Conservation (phyloP, 768 basidiomycete genomes). For the Boletus patriciae region DNA sequence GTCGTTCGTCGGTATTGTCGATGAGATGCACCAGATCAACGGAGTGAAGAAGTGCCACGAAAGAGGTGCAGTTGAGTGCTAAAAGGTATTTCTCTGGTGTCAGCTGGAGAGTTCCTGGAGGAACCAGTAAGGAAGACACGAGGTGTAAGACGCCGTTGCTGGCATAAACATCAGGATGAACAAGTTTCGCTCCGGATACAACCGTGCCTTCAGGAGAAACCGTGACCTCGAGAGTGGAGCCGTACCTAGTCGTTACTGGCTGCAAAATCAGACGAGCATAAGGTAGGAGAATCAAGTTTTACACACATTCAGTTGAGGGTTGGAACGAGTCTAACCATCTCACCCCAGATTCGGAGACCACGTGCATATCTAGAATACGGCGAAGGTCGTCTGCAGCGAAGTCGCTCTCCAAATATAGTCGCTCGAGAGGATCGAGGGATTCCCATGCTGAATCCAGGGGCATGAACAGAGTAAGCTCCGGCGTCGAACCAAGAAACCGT, state of each 20-base stretch:
- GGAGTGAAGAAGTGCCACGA: slow-evolving; percentile 85
- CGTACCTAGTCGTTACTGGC: slow-evolving; percentile 70
- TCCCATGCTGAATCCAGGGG: slow-evolving; percentile 86
- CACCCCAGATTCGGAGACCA: slow-evolving; percentile 58
- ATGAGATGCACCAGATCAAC: slow-evolving; percentile 70
- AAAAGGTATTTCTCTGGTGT: slow-evolving; percentile 96
- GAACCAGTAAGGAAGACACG: slow-evolving; percentile 78
- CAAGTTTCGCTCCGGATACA: slow-evolving; percentile 58
- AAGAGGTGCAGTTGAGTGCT: slow-evolving; percentile 85
- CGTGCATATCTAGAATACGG: slow-evolving; percentile 77
- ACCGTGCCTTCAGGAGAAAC: slow-evolving; percentile 53
- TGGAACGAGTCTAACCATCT: slow-evolving; percentile 66
- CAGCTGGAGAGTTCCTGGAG: slow-evolving; percentile 68
- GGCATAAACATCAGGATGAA: slow-evolving; percentile 84
- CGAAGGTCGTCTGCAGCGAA: slow-evolving; percentile 80
- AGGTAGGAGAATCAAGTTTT: neutral
- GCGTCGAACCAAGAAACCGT: slow-evolving; percentile 57
- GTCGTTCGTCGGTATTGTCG: slow-evolving; percentile 64
- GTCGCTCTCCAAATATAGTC: slow-evolving; percentile 84
- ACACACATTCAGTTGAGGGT: slow-evolving; percentile 54
- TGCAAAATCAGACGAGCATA: slow-evolving; percentile 15
- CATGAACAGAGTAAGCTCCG: slow-evolving; percentile 84
- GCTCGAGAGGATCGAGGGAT: slow-evolving; percentile 72
- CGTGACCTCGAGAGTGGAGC: slow-evolving; percentile 60
- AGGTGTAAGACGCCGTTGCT: slow-evolving; percentile 95